A percentile compares a stretch with the other conserved stretches of the same genome.
These are phyloP conservation scores for Carex myosuroides DNA, from an alignment of 176 grass and related monocot genomes.

Conservation along the genomic window DNA sequence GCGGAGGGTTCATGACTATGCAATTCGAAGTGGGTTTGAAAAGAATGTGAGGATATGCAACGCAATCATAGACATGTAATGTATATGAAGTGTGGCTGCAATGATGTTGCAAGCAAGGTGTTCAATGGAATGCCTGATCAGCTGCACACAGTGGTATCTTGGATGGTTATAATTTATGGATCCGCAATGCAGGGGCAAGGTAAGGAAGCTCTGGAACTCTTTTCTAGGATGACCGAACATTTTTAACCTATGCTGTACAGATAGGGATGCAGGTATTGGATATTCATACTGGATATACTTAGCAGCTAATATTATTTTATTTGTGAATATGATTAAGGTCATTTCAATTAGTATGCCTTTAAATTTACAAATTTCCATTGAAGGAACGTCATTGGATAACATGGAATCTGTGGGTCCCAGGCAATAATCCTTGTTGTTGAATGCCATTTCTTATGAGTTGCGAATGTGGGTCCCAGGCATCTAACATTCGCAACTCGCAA, in stretches of 20 bases:
- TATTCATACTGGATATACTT: too few species aligned
- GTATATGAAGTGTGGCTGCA: slow-evolving; percentile 39
- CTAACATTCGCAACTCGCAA: too few species aligned
- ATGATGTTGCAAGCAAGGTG: slow-evolving; percentile 19
- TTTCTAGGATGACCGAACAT: slow-evolving; percentile 17
- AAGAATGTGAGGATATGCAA: slow-evolving; percentile 34
- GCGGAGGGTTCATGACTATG: slow-evolving; percentile 15
- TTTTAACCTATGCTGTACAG: not conserved
- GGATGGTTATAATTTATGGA: slow-evolving; percentile 33
- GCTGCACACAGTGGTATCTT: slow-evolving; percentile 29
- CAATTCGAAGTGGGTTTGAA: not conserved
- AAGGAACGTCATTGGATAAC: too few species aligned
- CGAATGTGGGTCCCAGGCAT: too few species aligned
- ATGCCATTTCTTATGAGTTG: too few species aligned
- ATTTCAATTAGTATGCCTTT: too few species aligned
- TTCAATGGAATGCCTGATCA: slow-evolving; percentile 28
- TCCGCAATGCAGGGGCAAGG: slow-evolving; percentile 39
- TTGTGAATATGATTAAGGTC: too few species aligned
- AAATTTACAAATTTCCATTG: too few species aligned
- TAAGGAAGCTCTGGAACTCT: slow-evolving; percentile 28
- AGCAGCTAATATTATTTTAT: too few species aligned
- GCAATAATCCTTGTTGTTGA: too few species aligned
- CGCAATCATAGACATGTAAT: slow-evolving; percentile 28
- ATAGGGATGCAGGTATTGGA: too few species aligned
- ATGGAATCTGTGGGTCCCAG: too few species aligned